phyloP scores from a whole-genome alignment of 257 asterid species.

The Craterostigma plantagineum region DNA sequence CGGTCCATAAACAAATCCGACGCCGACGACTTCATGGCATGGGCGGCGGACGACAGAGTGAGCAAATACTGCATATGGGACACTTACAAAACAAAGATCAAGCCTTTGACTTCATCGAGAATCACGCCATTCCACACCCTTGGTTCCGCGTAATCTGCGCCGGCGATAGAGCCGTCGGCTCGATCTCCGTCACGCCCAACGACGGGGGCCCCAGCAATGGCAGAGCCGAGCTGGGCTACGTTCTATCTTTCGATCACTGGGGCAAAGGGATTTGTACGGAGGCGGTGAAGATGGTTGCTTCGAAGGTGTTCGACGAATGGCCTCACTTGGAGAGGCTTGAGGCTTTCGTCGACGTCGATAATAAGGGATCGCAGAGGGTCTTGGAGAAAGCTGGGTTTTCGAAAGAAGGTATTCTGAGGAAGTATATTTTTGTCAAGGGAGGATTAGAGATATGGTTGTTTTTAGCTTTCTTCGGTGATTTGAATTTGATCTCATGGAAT shows the following conservation, averaged over 20 bases:
- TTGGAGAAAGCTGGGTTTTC: slow-evolving; percentile 29
- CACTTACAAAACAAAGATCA: slow-evolving; percentile 17
- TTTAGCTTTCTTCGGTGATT: slow-evolving; percentile 27
- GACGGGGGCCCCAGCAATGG: slow-evolving; percentile 12
- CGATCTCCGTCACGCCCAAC: slow-evolving; percentile 32
- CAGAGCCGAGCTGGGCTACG: slow-evolving; percentile 35
- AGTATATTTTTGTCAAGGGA: slow-evolving; percentile 10
- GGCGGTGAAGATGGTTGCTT: slow-evolving; percentile 22
- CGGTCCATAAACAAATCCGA: slow-evolving; percentile 19
- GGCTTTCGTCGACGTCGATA: slow-evolving; percentile 24
- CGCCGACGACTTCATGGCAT: slow-evolving; percentile 33
- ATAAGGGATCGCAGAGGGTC: slow-evolving; percentile 34
- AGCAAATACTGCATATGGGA: slow-evolving; percentile 23
- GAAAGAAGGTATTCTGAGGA: slow-evolving; percentile 27
- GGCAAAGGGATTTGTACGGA: slow-evolving; percentile 28
- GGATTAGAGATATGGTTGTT: slow-evolving; percentile 12
- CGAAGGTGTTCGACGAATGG: slow-evolving; percentile 22
- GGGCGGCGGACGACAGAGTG: slow-evolving; percentile 31
- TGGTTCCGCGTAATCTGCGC: slow-evolving; percentile 18
- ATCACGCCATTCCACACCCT: slow-evolving; percentile 17
- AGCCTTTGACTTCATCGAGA: slow-evolving; percentile 9
- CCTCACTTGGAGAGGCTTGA: slow-evolving; percentile 24
- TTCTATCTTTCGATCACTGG: slow-evolving; percentile 28
- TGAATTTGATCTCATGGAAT: too few species aligned
- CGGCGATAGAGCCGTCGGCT: slow-evolving; percentile 19